Evolutionary conservation across 768 basidiomycete species (phyloP), one percentile per base, ranked within the genome.

Genomic region (Psilocybe subaeruginosa): DNA sequence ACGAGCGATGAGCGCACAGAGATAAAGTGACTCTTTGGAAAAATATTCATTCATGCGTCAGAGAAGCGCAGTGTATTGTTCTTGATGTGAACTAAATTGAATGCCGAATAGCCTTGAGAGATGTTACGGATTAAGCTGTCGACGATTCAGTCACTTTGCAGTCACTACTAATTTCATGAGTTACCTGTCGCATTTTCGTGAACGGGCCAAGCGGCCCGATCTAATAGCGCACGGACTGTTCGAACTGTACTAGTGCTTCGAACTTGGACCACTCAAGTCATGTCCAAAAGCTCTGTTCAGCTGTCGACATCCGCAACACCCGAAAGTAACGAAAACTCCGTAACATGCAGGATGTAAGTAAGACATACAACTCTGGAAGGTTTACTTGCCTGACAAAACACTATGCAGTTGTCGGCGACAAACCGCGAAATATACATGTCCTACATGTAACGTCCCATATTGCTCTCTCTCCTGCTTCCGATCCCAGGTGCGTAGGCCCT

Each of bases 391-490:
- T 43, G 41, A 43, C 41, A 23, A 27, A 4, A 54, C 8, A 4
- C 35, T 16, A 33, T 35, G 23, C 61, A 95, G 92, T 67, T 95
- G 92, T 76, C 81, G 79, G 33, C 80, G 90, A 68, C 89, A 92
- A 67, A 82, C 91, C 64, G 84, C 91, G 16, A 88, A 86, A 68
- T 95, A 95, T 73, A 88, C 86, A 0, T 95, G 93, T 64, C 90
- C 93, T 23, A 80, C 80, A 33, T 95, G 93, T 76, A 94, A 94
- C 68, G 76, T 89, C 29, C 82, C 83, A 0, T 95, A 95, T 67
- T 95, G 93, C 75, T 91, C 91, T 29, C 72, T 94, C 31, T 76
- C 78, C 9, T 95, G 93, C 74, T 95, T 92, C 76, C 85, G 88
- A 47, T 89, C 89, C 30, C 78, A 85, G 74, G 90, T 90, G 73